A percentile compares a stretch with the other conserved stretches of the same genome.
phyloP scores from a whole-genome alignment of 495 filamentous ascomycete species.

The Rusavskia elegans region DNA sequence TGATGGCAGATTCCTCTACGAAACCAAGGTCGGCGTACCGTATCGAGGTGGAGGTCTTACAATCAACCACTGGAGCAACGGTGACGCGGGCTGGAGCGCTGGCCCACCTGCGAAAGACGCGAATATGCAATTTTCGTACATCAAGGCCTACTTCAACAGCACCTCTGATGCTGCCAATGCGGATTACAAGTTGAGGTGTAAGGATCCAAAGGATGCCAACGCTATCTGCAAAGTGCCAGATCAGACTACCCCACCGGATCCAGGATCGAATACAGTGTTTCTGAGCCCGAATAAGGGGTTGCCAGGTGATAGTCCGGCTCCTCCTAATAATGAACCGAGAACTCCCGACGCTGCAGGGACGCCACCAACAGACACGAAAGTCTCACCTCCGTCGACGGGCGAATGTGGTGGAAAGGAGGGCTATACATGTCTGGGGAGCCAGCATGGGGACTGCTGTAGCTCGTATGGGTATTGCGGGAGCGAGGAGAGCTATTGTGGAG shows the following conservation, averaged over 20 bases:
- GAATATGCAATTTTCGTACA: constrained; percentile 43
- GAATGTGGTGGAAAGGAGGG: too few relatives aligned
- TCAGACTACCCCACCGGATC: constrained; percentile 22
- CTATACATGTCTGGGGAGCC: too few relatives aligned
- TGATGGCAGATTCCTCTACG: constrained; percentile 35
- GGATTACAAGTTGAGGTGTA: constrained; percentile 34
- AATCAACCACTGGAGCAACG: constrained; percentile 66
- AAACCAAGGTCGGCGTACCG: constrained; percentile 40
- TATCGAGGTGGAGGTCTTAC: constrained; percentile 42
- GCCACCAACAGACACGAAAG: too few relatives aligned
- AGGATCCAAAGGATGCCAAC: constrained; percentile 17
- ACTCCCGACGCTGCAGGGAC: too few relatives aligned
- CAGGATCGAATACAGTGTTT: not conserved
- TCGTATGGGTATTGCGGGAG: too few relatives aligned
- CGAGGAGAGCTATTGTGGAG: too few relatives aligned
- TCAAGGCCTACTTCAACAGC: constrained; percentile 69
- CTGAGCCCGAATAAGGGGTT: not conserved
- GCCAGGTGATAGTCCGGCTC: not conserved
- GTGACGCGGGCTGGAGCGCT: constrained; percentile 49
- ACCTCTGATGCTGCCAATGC: constrained; percentile 23
- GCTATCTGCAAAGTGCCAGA: constrained; percentile 46
- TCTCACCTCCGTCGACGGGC: too few relatives aligned
- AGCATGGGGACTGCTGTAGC: too few relatives aligned
- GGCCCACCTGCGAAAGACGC: constrained; percentile 50
- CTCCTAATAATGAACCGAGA: not conserved